phyloP scores from a whole-genome alignment of 148 eudicot species.

The Silene conica region DNA sequence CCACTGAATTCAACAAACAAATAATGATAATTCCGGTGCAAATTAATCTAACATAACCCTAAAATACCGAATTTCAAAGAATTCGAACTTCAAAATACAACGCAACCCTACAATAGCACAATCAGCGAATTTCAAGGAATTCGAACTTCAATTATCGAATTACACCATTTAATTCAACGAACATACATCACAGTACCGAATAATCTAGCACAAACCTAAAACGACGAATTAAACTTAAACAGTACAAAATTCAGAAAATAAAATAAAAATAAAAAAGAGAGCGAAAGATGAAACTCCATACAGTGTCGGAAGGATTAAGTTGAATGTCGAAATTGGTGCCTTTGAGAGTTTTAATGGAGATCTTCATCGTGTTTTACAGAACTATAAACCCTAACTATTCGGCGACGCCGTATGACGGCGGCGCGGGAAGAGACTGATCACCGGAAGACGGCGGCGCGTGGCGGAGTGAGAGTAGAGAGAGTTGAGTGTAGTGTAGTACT shows the following conservation, averaged over 20 bases:
- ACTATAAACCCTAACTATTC: not conserved
- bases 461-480: not conserved
- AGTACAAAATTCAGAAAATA: not conserved
- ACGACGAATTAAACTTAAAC: not conserved
- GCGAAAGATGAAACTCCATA: slow-evolving; percentile 21
- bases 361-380: slow-evolving; percentile 55
- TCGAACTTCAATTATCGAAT: not conserved
- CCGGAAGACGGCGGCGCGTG: slow-evolving; percentile 7
- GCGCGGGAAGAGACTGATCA: slow-evolving; percentile 20
- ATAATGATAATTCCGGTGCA: not conserved
- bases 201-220: slow-evolving; percentile 3
- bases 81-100: not conserved
- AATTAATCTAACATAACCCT: not conserved
- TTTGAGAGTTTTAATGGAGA: slow-evolving; percentile 69
- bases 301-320: slow-evolving; percentile 66
- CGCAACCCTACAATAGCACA: not conserved
- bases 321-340: slow-evolving; percentile 74
- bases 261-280: slow-evolving; percentile 8
- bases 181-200: not conserved
- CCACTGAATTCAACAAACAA: slow-evolving; percentile 10
- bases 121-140: not conserved
- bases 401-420: not conserved
- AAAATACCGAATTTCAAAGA: not conserved
- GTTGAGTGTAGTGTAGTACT: not conserved
- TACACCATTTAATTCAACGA: slow-evolving; percentile 11